These are phyloP conservation scores for Fusarium sp. DNA, from an alignment of 2,329 filamentous ascomycete species.

Conservation along the genomic window DNA sequence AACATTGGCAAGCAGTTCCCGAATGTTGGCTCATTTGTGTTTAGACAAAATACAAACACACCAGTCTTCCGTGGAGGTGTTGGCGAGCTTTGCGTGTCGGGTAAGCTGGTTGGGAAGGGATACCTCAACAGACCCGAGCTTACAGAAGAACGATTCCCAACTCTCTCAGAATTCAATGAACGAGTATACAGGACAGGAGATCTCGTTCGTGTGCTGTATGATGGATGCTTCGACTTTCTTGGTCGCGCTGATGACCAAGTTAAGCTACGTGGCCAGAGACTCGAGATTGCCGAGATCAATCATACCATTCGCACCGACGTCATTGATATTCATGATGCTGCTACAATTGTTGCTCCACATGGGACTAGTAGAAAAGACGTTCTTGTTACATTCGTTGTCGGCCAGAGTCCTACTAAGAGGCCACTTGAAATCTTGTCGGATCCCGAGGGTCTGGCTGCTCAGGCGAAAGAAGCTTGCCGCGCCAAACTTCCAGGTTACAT, in stretches of 20 bases:
- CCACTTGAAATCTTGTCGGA: constrained; percentile 48
- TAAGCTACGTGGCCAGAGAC: constrained; percentile 87
- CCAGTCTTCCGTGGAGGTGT: constrained; percentile 83
- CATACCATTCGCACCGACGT: constrained; percentile 78
- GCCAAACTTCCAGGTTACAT: constrained; percentile 84
- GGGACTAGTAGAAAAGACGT: constrained; percentile 81
- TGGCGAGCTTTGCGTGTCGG: constrained; percentile 90
- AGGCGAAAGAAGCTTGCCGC: constrained; percentile 74
- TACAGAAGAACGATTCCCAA: constrained; percentile 81
- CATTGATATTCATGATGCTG: constrained; percentile 73
- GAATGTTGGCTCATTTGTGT: constrained; percentile 87
- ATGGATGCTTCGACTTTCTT: constrained; percentile 87
- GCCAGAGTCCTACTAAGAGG: constrained; percentile 5
- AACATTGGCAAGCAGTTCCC: constrained; percentile 91
- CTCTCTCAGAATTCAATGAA: constrained; percentile 67
- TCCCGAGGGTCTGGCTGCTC: constrained; percentile 56
- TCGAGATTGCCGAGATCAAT: constrained; percentile 94
- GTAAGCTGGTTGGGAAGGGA: constrained; percentile 87
- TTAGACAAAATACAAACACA: constrained; percentile 75
- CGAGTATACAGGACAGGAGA: constrained; percentile 90
- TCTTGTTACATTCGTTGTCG: constrained; percentile 79
- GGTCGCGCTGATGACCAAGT: constrained; percentile 92
- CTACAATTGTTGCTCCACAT: constrained; percentile 80
- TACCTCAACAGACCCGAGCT: constrained; percentile 87
- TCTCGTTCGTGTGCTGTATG: constrained; percentile 82